These are phyloP conservation scores for Starmerella bombi DNA, from an alignment of 805 yeast species.

Conservation along the genomic window DNA sequence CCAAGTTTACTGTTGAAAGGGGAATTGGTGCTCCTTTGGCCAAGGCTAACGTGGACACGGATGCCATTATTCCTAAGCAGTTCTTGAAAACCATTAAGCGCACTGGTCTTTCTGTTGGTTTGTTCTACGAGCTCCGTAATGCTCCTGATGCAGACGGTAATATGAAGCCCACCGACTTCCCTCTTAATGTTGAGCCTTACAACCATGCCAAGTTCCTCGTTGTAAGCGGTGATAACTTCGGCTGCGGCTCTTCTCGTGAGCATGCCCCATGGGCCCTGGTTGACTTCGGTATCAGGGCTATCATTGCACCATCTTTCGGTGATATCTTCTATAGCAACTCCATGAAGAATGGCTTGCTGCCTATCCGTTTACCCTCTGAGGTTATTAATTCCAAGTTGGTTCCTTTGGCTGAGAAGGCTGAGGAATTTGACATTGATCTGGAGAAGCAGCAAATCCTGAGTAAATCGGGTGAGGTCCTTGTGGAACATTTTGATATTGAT, in stretches of 20 bases:
- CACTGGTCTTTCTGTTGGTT: constrained; percentile 79
- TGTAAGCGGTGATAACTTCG: constrained; percentile 93
- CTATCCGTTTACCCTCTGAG: constrained; percentile 78
- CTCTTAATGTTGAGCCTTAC: constrained; percentile 75
- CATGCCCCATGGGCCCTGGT: constrained; percentile 99
- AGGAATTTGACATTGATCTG: constrained; percentile 63
- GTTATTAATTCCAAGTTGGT: constrained; percentile 56
- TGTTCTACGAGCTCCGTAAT: constrained; percentile 85
- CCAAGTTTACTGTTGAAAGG: constrained; percentile 57
- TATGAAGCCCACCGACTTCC: constrained; percentile 64
- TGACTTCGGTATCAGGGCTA: constrained; percentile 90
- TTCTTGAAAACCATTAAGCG: constrained; percentile 95
- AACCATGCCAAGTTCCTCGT: constrained; percentile 67
- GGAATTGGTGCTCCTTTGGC: constrained; percentile 91
- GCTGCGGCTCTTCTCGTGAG: constrained; percentile 98
- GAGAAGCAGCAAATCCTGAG: constrained; percentile 68
- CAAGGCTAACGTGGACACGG: constrained; percentile 93
- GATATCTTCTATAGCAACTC: constrained; percentile 97
- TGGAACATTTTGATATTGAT: constrained; percentile 77
- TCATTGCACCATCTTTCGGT: constrained; percentile 96
- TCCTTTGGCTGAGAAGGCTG: constrained; percentile 69
- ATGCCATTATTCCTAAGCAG: constrained; percentile 97
- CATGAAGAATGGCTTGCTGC: constrained; percentile 87
- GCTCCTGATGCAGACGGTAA: constrained; percentile 47
- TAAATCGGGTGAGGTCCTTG: constrained; percentile 51